Base-by-base conservation (phyloP, 2,329 filamentous ascomycete species). In the Penicillium sp. region DNA sequence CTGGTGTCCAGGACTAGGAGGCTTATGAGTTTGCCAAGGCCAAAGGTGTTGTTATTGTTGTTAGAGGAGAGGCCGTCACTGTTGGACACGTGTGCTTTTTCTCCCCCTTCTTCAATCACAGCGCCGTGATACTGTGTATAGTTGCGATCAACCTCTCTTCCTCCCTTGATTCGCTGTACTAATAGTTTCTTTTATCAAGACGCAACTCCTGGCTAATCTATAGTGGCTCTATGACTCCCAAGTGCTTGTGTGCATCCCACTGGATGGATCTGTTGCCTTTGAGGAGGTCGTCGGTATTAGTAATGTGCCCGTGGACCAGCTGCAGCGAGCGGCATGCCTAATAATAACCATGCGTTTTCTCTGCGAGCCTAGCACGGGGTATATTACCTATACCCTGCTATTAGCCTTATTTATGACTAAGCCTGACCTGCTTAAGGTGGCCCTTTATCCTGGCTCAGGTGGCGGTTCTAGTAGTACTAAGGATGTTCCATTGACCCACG, bases 51-150 rank as follows among this genome's bases (percentile, higher is more conserved):
- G 72, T 47, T 4, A 80, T 78, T 0, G 73, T 86, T 6, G 79
- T 88, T 0, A 84, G 83, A 1, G 86, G 86, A 2, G 80, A 79
- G 2, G 80, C 79, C 15, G 81, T 79, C 0, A 83, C 82, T 0
- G 84, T 88, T 7, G 85, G 85, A 2, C 64, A 21, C 21, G 21
- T 21, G 21, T 21, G 21, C 21, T 21, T 21, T 21, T 21, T 21
- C 21, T 21, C 21, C 21, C 21, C 21, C 21, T 21, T 21, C 21
- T 21, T 21, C 21, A 21, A 21, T 21, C 21, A 21, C 21, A 21
- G 21, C 21, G 21, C 21, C 21, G 21, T 21, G 21, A 21, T 21
- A 21, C 21, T 21, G 21, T 21, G 21, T 21, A 21, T 21, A 21
- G 21, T 21, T 21, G 21, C 2, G 21, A 21, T 21, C 21, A 21